Evolutionary conservation across 176 grass and related monocot species (phyloP), one percentile per base, ranked within the genome.

Genomic region (Echinochloa phyllopogon): DNA sequence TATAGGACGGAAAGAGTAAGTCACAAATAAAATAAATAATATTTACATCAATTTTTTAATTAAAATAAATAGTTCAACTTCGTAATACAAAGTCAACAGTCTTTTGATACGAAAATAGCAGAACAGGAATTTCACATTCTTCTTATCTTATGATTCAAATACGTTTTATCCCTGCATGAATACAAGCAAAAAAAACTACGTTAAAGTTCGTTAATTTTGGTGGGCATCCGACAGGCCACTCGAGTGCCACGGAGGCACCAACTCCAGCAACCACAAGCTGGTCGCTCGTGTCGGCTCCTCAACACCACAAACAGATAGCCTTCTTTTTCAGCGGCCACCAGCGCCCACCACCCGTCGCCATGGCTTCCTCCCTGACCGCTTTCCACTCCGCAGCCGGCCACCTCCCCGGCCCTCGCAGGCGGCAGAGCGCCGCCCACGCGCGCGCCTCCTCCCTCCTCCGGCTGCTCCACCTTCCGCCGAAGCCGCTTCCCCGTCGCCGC

Each of bases 301-400:
- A 12, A 59, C 70, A 20, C 60, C 44, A 40, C 71, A 69, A 63
- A 67, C 67, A 73, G 77, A 87, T 87, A 86, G 83, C 88, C 61
- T 68, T 81, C 64, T 39, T 8, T 60, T 70, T 77, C 88, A 66
- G 23, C 36, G 51, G 82, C 42, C 69, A 69, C 82, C 61, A 69
- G 1, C 4, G 27, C 2, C 48, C 42, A 20, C 81, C 17, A 10
- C 6, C 76, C 82, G 20, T 37, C 60, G 67, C 64, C 60, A 90
- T 90, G 88, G 88, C 88, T 24, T 5, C 78, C 72, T 77, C 83
- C 45, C 71, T 89, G 23, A 63, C 64, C 63, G 71, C 80, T 36
- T 43, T 86, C 79, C 72, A 24, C 72, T 74, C 72, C 20, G 56
- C 20, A 15, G 14, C 15, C 38, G 20, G 24, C 37, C 64, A 55